Conservation (phyloP, 2,329 filamentous ascomycete species). For the Dactylellina haptotyla region DNA sequence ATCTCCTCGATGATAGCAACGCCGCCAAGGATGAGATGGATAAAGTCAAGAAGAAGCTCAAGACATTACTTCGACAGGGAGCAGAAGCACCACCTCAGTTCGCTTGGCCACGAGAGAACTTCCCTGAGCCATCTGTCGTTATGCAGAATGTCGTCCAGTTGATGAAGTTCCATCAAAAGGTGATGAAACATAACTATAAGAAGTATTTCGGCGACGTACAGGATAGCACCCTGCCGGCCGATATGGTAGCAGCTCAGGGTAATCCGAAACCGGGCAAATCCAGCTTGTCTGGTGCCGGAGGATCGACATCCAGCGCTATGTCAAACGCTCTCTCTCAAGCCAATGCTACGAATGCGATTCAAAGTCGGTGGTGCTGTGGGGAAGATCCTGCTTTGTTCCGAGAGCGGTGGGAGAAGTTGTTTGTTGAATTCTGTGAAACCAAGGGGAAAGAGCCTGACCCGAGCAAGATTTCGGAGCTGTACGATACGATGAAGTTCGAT, state of each 20-base stretch:
- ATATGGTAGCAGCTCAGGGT: background rate
- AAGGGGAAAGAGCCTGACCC: slow-evolving; percentile 88
- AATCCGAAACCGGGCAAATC: background rate
- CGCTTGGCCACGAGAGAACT: slow-evolving; percentile 92
- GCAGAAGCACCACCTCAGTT: slow-evolving; percentile 93
- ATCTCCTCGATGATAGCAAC: slow-evolving; percentile 95
- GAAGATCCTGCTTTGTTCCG: slow-evolving; percentile 95
- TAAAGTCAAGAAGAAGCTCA: slow-evolving; percentile 95
- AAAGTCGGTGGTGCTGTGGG: slow-evolving; percentile 93
- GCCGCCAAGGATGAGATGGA: slow-evolving; percentile 99
- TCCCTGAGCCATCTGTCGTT: slow-evolving; percentile 92
- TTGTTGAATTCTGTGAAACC: slow-evolving; percentile 92
- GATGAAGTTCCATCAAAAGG: slow-evolving; percentile 95
- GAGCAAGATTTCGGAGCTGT: slow-evolving; percentile 97
- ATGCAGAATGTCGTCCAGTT: slow-evolving; percentile 90
- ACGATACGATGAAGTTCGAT: slow-evolving; percentile 99
- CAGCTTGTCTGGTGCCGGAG: background rate
- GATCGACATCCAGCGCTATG: slow-evolving; percentile 32
- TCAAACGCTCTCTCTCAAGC: slow-evolving; percentile 69
- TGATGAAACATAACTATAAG: slow-evolving; percentile 93
- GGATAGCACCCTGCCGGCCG: slow-evolving; percentile 11
- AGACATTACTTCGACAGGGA: slow-evolving; percentile 89
- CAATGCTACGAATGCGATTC: slow-evolving; percentile 75
- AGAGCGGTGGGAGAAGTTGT: slow-evolving; percentile 98
- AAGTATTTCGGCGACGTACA: slow-evolving; percentile 69